phyloP scores from a whole-genome alignment of 2,329 filamentous ascomycete species.

The Neospermospora avenae region DNA sequence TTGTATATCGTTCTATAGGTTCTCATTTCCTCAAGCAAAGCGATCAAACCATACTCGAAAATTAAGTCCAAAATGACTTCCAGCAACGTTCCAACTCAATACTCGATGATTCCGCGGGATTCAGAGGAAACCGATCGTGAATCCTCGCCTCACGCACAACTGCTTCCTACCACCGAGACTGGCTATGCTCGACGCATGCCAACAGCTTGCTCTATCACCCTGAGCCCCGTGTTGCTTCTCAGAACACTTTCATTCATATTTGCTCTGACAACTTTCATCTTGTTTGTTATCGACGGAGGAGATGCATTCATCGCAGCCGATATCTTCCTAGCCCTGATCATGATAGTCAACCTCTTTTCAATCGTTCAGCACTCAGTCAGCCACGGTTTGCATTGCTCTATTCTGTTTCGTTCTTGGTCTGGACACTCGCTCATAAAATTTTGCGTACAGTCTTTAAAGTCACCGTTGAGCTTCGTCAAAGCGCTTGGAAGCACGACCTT shows the following conservation, averaged over 20 bases:
- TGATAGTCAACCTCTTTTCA: slow-evolving; percentile 15
- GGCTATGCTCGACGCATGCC: not conserved
- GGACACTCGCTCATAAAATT: no score
- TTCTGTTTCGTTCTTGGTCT: no score
- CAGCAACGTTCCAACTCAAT: not conserved
- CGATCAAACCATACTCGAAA: no score
- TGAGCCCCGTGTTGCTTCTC: slow-evolving; percentile 7
- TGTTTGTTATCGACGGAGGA: slow-evolving; percentile 12
- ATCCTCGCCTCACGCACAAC: slow-evolving; percentile 1
- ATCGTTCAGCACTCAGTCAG: slow-evolving; percentile 13
- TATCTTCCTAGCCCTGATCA: slow-evolving; percentile 11
- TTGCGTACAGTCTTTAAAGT: slow-evolving; percentile 12
- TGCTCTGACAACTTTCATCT: slow-evolving; percentile 10
- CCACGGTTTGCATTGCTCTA: not conserved
- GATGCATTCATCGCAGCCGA: slow-evolving; percentile 16
- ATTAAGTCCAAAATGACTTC: not conserved
- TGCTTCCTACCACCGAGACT: not conserved
- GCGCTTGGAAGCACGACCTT: slow-evolving; percentile 6
- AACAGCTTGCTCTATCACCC: slow-evolving; percentile 7
- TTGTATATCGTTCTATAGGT: no score
- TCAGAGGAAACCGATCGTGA: slow-evolving; percentile 6
- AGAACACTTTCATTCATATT: slow-evolving; percentile 8
- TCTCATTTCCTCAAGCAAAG: no score
- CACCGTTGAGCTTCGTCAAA: slow-evolving; percentile 16
- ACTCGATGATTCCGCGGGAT: not conserved